Base-by-base conservation (phyloP, 331 rosid species). In the Rosa hybrid region DNA sequence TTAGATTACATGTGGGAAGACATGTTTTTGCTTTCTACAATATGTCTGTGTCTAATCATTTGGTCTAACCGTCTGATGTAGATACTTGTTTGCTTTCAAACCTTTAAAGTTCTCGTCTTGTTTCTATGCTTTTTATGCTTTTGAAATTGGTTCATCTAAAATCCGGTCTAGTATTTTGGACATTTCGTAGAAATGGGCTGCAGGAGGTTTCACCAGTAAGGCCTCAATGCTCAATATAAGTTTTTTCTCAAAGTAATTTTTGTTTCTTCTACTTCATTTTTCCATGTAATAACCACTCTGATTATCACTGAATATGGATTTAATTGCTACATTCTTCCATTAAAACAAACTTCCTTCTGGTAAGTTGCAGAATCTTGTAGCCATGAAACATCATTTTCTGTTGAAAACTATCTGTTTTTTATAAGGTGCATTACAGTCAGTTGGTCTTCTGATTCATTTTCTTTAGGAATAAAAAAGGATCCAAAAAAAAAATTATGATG, bases 111-210 rank as follows among this genome's bases (percentile, higher is more conserved):
- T 76, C 11, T 4, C n/a, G 9, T 63, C 48, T 45, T 75, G 17
- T 11, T 48, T 54, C 30, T 45, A 27, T 13, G 72, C 21, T 25
- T 45, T 25, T 10, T 45, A 6, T 62, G 2, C 59, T 45, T 1
- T 45, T 57, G 68, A 23, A 62, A 10, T 60, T 23, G 18, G 13
- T 62, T 25, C 25, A 16, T 44, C 25, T 8, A 23, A 23, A 17
- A 62, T 23, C n/a, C 45, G 71, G 72, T 17, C 12, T 72, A 50
- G 76, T 50, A 18, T 72, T 25, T 72, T 48, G 62, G 23, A 72
- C 25, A 50, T 8, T 25, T 8, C 27, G 30, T 27, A 27, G 60
- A 49, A 27, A 48, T 49, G 5, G n/a, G 16, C 63, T 27, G 14
- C 1, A 18, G 62, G 45, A 17, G 10, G 23, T 41, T 68, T 68